Conservation (phyloP, 2,329 filamentous ascomycete species). For the Aspergillus hiratsukae region DNA sequence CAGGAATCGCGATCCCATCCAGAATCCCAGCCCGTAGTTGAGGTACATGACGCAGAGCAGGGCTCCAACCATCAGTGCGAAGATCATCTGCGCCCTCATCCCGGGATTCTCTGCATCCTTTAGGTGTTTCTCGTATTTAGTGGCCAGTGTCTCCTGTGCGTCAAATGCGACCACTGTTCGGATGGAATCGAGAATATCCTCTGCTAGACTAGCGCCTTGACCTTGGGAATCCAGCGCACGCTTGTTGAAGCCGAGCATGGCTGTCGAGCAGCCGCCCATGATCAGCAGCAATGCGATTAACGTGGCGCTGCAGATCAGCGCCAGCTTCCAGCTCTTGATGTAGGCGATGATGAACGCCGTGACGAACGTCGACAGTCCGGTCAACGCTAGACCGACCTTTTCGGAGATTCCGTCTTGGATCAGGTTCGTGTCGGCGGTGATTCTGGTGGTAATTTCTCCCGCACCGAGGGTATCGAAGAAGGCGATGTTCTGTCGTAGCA, state of each 20-base stretch:
- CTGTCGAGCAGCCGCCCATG: constrained; percentile 66
- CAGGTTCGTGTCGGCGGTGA: constrained; percentile 84
- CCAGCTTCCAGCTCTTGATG: constrained; percentile 85
- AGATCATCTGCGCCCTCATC: constrained; percentile 24
- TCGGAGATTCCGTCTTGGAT: constrained; percentile 90
- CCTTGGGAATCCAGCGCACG: constrained; percentile 71
- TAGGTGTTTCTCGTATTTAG: constrained; percentile 25
- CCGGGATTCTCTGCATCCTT: constrained; percentile 21
- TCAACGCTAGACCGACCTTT: constrained; percentile 73
- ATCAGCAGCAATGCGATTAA: constrained; percentile 69
- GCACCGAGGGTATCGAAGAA: constrained; percentile 88
- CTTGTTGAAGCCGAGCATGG: constrained; percentile 75
- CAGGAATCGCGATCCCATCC: constrained; percentile 30
- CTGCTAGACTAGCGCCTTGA: constrained; percentile 42
- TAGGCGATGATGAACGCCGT: constrained; percentile 86
- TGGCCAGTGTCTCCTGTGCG: constrained; percentile 21
- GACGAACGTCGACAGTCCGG: constrained; percentile 72
- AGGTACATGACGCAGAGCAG: constrained; percentile 30
- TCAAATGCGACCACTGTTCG: constrained; percentile 50
- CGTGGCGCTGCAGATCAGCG: constrained; percentile 74
- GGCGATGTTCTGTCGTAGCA: constrained; percentile 78
- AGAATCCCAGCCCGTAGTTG: constrained; percentile 31
- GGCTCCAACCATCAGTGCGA: constrained; percentile 26
- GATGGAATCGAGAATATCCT: constrained; percentile 49
- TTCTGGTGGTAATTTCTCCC: constrained; percentile 85